Evolutionary conservation across 2,329 filamentous ascomycete species (phyloP).

Genomic region (Talaromyces sp.): DNA sequence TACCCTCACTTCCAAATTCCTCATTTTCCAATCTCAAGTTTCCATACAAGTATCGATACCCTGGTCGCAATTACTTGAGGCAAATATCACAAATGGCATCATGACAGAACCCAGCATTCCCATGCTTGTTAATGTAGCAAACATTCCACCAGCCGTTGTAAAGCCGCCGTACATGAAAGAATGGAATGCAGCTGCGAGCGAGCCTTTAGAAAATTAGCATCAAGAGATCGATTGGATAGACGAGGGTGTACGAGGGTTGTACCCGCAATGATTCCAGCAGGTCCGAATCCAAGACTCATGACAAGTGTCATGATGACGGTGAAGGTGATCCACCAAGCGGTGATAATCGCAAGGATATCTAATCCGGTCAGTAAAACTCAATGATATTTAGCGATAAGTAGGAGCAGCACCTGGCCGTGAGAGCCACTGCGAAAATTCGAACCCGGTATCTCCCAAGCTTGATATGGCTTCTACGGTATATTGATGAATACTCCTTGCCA

Average conservation of each 20-base stretch:
- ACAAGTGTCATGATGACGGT: neutral
- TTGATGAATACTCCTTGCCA: neutral
- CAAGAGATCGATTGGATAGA: no score
- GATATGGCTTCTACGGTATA: neutral
- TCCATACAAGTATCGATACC: neutral
- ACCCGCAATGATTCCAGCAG: neutral
- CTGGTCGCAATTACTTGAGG: neutral
- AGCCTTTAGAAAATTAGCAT: neutral
- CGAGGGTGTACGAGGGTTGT: no score
- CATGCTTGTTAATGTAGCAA: neutral
- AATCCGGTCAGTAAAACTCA: neutral
- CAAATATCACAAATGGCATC: neutral
- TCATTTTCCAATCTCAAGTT: neutral
- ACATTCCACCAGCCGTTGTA: neutral
- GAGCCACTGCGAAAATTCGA: neutral
- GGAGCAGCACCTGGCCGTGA: neutral
- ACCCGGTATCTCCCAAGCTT: neutral
- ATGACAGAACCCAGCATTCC: neutral
- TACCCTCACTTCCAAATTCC: neutral
- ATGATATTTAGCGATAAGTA: neutral
- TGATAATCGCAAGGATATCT: slow-evolving; percentile 6
- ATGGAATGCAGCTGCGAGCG: neutral
- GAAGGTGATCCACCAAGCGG: slow-evolving; percentile 4
- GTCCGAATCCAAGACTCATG: slow-evolving; percentile 1
- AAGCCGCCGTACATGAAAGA: neutral